Evolutionary conservation across 2,329 filamentous ascomycete species (phyloP).

Genomic region (Rachicladosporium sp.): DNA sequence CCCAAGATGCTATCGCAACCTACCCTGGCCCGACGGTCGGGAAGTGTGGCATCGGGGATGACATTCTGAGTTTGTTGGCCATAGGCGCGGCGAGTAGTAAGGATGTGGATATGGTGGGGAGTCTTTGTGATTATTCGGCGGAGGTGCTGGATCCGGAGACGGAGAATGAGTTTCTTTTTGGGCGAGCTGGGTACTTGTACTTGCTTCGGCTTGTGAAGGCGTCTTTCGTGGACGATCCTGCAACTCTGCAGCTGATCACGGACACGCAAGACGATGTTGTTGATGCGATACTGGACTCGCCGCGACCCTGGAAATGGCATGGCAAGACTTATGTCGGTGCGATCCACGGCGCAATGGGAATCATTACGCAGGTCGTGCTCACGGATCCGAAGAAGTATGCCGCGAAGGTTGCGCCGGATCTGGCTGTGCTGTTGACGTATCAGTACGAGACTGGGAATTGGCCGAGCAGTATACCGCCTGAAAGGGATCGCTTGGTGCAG

Average conservation of each 20-base stretch:
- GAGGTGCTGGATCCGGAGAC: slow-evolving; percentile 36
- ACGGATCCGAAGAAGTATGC: slow-evolving; percentile 45
- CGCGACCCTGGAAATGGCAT: slow-evolving; percentile 52
- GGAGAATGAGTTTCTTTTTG: slow-evolving; percentile 53
- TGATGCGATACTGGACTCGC: slow-evolving; percentile 45
- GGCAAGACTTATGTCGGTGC: slow-evolving; percentile 53
- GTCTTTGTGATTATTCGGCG: slow-evolving; percentile 38
- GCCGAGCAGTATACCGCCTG: slow-evolving; percentile 41
- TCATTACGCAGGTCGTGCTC: slow-evolving; percentile 55
- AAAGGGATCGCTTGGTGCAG: slow-evolving; percentile 44
- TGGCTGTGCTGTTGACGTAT: slow-evolving; percentile 45
- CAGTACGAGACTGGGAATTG: slow-evolving; percentile 54
- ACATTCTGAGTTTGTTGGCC: slow-evolving; percentile 38
- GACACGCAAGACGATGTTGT: slow-evolving; percentile 45
- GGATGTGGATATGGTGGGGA: slow-evolving; percentile 36
- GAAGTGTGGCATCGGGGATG: slow-evolving; percentile 39
- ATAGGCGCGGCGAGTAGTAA: slow-evolving; percentile 38
- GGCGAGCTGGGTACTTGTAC: slow-evolving; percentile 56
- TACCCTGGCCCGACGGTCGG: slow-evolving; percentile 33
- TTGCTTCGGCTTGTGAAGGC: slow-evolving; percentile 51
- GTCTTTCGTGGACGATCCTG: slow-evolving; percentile 39
- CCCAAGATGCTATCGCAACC: slow-evolving; percentile 36
- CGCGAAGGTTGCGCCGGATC: slow-evolving; percentile 38
- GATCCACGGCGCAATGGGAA: slow-evolving; percentile 56
- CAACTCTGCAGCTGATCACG: slow-evolving; percentile 39